Evolutionary conservation across 192 early-diverging fungal genomes (phyloP), one percentile per base, ranked within the genome.

Genomic region (Backusella australiensis): DNA sequence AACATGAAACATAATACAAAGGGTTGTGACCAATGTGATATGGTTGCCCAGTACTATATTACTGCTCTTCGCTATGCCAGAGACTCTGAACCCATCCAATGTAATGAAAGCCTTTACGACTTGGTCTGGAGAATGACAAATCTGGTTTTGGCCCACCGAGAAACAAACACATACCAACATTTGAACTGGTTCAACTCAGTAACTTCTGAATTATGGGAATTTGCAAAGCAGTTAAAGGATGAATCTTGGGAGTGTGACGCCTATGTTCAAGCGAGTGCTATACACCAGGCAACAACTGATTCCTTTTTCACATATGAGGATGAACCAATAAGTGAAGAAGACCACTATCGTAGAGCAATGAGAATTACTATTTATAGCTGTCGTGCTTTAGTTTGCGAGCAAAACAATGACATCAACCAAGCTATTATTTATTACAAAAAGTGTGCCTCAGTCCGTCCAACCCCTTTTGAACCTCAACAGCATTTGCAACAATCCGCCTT

Each of bases 131-230:
- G 36, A 17, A 65, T 56, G 53, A 74, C 53, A 15, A 52, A 63
- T 26, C 23, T 74, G 35, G 19, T 74, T 34, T 65, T 35, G 34
- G 34, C 35, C 39, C 72, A 74, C 26, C n/a, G 49, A 29, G 72
- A 74, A 41, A 74, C 72, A 21, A 52, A 39, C 8, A 74, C 52
- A 59, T 29, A 56, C 12, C 72, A 74, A 8, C 23, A 59, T 38
- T 26, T 74, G 21, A 59, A 15, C 34, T 74, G 72, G 72, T 74
- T 74, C 38, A 56, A 15, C 34, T 17, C 14, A 1, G 49, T 74
- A 15, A 59, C 35, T 17, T 26, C 23, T 17, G 72, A 74, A 59
- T 35, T 74, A 23, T 74, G 72, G 72, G 72, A 74, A 65, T 74
- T 74, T 26, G 52, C 53, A 36, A 74, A 74, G 23, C 53, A 59